phyloP scores from a whole-genome alignment of 2,329 filamentous ascomycete species.

The Sarocladium kiliense region DNA sequence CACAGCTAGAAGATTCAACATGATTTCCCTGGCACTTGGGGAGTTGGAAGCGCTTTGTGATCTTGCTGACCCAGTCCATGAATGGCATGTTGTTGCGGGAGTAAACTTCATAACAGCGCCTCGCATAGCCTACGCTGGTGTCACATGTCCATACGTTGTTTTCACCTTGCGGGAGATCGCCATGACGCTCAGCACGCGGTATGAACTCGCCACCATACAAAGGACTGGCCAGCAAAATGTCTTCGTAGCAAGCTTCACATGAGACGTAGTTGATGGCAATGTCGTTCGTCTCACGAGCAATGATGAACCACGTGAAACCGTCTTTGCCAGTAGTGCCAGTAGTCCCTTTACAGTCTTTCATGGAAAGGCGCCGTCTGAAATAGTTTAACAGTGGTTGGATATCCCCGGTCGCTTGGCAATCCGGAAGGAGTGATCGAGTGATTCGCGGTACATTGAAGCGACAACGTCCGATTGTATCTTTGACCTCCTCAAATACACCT shows the following conservation, averaged over 20 bases:
- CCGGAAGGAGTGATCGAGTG: constrained; percentile 27
- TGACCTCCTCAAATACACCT: constrained; percentile 21
- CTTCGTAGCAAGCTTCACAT: constrained; percentile 34
- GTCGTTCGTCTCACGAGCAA: constrained; percentile 16
- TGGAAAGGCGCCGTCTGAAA: constrained; percentile 18
- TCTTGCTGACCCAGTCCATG: constrained; percentile 22
- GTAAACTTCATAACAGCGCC: constrained; percentile 15
- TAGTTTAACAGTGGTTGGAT: constrained; percentile 21
- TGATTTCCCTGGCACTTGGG: constrained; percentile 24
- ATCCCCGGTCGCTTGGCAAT: constrained; percentile 21
- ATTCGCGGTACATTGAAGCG: constrained; percentile 27
- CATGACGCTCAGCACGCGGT: constrained; percentile 8
- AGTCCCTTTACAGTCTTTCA: constrained; percentile 25
- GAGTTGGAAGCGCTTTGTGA: constrained; percentile 17
- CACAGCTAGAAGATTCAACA: constrained; percentile 15
- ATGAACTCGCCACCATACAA: constrained; percentile 26
- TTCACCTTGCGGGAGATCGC: constrained; percentile 16
- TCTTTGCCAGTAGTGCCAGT: constrained; percentile 16
- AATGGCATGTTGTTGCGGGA: constrained; percentile 12
- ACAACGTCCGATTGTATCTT: constrained; percentile 19
- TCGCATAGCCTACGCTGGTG: constrained; percentile 20
- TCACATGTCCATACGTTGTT: constrained; percentile 29
- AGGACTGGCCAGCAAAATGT: constrained; percentile 20
- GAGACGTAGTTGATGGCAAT: constrained; percentile 27
- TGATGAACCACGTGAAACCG: constrained; percentile 25